Percentiles rank a stretch among this genome's conserved stretches.
Conservation (phyloP, 805 yeast species). For the Kazachstania taianensis region DNA sequence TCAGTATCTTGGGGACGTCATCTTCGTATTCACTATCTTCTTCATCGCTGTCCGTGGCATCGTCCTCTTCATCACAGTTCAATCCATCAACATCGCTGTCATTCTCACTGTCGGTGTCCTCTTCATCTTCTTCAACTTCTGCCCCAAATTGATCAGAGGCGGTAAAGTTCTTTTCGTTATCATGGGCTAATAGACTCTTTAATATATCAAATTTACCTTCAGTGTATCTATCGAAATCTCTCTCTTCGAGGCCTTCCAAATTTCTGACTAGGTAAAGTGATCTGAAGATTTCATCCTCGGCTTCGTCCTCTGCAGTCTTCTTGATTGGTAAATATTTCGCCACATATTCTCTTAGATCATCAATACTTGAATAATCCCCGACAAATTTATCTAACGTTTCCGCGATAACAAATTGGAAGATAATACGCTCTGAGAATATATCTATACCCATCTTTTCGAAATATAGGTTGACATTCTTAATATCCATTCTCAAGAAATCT, state of each 20-base stretch:
- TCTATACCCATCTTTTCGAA: slow-evolving; percentile 64
- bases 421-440: slow-evolving; percentile 69
- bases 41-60: slow-evolving; percentile 12
- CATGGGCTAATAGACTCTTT: slow-evolving; percentile 48
- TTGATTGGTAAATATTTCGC: slow-evolving; percentile 48
- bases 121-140: slow-evolving; percentile 18
- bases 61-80: slow-evolving; percentile 22
- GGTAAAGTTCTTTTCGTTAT: slow-evolving; percentile 22
- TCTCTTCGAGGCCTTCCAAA: slow-evolving; percentile 75
- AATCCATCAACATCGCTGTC: slow-evolving; percentile 6
- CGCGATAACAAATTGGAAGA: slow-evolving; percentile 69
- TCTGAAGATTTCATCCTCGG: slow-evolving; percentile 82
- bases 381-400: slow-evolving; percentile 33
- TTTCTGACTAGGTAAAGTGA: slow-evolving; percentile 68
- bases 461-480: slow-evolving; percentile 86
- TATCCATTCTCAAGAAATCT: slow-evolving; percentile 94
- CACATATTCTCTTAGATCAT: slow-evolving; percentile 29
- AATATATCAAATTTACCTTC: slow-evolving; percentile 76
- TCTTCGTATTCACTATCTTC: slow-evolving; percentile 26
- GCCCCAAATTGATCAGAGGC: slow-evolving; percentile 15
- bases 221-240: slow-evolving; percentile 72
- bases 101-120: slow-evolving; percentile 12
- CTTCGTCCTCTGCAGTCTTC: slow-evolving; percentile 40
- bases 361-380: slow-evolving; percentile 26
- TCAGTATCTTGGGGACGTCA: slow-evolving; percentile 32